Conservation (phyloP, 352 stramenopile genomes). For the Thalassiosira livingstoniorum region DNA sequence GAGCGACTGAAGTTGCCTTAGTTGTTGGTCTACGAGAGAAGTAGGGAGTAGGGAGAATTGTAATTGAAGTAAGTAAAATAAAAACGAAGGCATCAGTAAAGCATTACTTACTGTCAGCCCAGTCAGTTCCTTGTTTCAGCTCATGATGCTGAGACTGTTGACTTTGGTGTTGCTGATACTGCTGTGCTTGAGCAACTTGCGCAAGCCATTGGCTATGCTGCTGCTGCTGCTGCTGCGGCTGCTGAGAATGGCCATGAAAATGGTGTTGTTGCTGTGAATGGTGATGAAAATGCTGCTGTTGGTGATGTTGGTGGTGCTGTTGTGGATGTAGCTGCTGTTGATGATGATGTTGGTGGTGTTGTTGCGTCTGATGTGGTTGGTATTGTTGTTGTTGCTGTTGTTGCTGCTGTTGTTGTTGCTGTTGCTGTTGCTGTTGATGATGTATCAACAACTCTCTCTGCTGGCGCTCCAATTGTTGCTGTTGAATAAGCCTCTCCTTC, state of each 20-base stretch:
- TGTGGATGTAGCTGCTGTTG: slow-evolving; percentile 17
- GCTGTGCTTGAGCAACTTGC: slow-evolving; percentile 18
- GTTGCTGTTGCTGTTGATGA: slow-evolving; percentile 27
- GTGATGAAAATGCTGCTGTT: slow-evolving; percentile 20
- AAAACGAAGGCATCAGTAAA: neutral
- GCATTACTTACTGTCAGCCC: slow-evolving; percentile 38
- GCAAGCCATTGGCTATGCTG: slow-evolving; percentile 16
- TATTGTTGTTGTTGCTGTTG: slow-evolving; percentile 5
- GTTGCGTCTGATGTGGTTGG: neutral
- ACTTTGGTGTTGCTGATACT: neutral
- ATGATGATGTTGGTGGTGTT: slow-evolving; percentile 14
- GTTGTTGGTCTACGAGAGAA: slow-evolving; percentile 33
- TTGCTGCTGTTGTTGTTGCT: slow-evolving; percentile 17
- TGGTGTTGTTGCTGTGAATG: slow-evolving; percentile 2
- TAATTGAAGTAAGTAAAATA: slow-evolving; percentile 17
- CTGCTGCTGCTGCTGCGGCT: slow-evolving; percentile 1
- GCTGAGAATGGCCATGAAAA: neutral
- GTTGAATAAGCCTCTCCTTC: slow-evolving; percentile 20
- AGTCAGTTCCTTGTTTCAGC: slow-evolving; percentile 38
- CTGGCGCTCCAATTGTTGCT: slow-evolving; percentile 43
- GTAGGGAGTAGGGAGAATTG: neutral
- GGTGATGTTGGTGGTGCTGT: slow-evolving; percentile 7
- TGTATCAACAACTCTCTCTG: slow-evolving; percentile 34
- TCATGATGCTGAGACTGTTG: slow-evolving; percentile 8
- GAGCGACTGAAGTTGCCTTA: slow-evolving; percentile 53